Conservation (phyloP, 2,329 filamentous ascomycete genomes). For the Bipolaris oryzae region DNA sequence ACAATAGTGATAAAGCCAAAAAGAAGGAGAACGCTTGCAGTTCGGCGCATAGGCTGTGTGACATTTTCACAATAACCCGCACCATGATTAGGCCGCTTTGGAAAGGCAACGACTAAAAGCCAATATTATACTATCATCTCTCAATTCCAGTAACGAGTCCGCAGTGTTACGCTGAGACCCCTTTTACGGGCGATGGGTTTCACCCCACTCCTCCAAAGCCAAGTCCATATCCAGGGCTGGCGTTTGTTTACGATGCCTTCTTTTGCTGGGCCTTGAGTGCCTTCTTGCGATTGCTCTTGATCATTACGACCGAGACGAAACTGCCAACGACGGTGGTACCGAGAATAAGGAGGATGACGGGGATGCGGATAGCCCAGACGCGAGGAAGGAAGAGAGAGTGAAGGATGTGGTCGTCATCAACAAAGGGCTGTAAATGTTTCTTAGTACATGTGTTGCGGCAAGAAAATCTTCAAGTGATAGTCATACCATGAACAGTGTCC, state of each 20-base stretch:
- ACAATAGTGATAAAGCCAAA: neutral
- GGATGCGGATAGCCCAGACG: conserved; percentile 98
- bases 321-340: conserved; percentile 93
- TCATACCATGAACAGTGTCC: conserved; percentile 93
- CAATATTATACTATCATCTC: neutral
- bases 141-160: neutral
- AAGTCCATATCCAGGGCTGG: neutral
- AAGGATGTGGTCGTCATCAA: conserved; percentile 90
- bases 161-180: neutral
- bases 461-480: neutral
- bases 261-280: conserved; percentile 92
- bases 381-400: conserved; percentile 95
- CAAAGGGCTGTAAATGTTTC: conserved; percentile 74
- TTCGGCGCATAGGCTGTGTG: neutral
- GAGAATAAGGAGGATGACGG: conserved; percentile 92
- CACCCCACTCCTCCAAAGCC: neutral
- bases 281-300: conserved; percentile 97
- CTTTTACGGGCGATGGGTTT: neutral
- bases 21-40: neutral
- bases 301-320: conserved; percentile 97
- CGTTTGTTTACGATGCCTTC: conserved; percentile 64
- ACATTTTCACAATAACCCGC: neutral
- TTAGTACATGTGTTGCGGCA: neutral
- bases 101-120: neutral
- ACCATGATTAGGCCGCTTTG: neutral